These are phyloP conservation scores for Testicularia cyperi DNA, from an alignment of 1,284 basidiomycete genomes.

Conservation along the genomic window DNA sequence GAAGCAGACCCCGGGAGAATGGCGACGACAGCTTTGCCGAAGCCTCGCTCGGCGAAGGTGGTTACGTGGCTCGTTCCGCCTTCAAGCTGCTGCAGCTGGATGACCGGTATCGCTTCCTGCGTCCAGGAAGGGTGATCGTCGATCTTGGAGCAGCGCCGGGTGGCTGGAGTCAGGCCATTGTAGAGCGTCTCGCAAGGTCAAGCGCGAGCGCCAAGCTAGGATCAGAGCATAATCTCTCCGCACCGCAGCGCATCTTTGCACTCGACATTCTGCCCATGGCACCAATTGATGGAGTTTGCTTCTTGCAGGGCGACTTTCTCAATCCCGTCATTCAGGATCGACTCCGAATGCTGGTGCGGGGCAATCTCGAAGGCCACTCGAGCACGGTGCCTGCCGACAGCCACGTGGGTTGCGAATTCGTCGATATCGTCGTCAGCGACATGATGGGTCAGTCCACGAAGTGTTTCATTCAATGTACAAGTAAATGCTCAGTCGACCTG, in stretches of 20 bases:
- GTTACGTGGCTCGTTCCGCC: conserved; percentile 46
- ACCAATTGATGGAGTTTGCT: conserved; percentile 12
- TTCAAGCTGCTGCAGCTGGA: conserved; percentile 52
- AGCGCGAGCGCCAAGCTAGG: neutral
- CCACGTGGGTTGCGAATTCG: conserved; percentile 12
- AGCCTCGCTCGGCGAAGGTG: neutral
- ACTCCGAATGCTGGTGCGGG: conserved; percentile 2
- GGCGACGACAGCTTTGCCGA: conserved; percentile 1
- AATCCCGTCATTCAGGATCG: conserved; percentile 9
- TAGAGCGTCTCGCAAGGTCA: conserved; percentile 8
- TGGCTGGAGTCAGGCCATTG: conserved; percentile 51
- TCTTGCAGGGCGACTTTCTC: conserved; percentile 49
- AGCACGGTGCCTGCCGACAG: too few relatives aligned
- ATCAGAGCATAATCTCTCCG: conserved; percentile 16
- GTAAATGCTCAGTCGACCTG: too few relatives aligned
- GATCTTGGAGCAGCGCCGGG: conserved; percentile 55
- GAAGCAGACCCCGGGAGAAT: neutral
- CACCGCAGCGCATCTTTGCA: conserved; percentile 34
- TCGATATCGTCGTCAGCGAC: conserved; percentile 51
- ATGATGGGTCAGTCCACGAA: conserved; percentile 48
- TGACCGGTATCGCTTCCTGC: conserved; percentile 39
- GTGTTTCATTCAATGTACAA: too few relatives aligned
- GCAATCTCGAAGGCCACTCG: too few relatives aligned
- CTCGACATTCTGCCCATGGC: conserved; percentile 40
- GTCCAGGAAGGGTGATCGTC: conserved; percentile 34